Base-by-base conservation (phyloP, 2,329 filamentous ascomycete species). In the Basipetospora sp. region DNA sequence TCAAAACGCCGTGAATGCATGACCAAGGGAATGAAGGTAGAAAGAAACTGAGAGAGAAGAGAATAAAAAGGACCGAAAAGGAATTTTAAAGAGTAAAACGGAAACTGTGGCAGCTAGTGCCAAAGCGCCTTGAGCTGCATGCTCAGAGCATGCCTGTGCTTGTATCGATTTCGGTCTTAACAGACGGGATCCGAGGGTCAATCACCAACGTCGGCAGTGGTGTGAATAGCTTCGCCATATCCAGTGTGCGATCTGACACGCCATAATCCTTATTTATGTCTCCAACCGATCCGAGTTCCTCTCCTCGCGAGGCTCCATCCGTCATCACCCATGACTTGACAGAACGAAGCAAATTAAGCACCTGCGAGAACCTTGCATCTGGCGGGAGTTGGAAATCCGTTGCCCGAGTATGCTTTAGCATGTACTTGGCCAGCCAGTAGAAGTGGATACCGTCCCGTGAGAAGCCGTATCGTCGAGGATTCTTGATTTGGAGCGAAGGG, bases 371-470 rank as follows among this genome's bases (percentile, higher is more conserved):
- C 5, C 75, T 67, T 40, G 64, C 55, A 45, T 81, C 74, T n/a
- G 73, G 59, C 11, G 65, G 55, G 47, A 70, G 57, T 31, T 68
- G 62, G 50, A 73, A 63, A 45, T 77, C 69, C 20, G 62, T 55
- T 10, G 61, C 51, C 18, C 64, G 59, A 14, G 67, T 70, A 42
- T 71, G 70, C 50, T 74, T 71, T 38, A 83, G 57, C 48, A 82
- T 64, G 47, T 73, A 69, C 43, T 70, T 77, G 13, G 75, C 78
- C 30, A 84, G 63, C 66, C 74, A 84, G 58, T 77, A 84, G 52
- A 78, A 84, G 48, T 81, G 77, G 11, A 82, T 70, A 2, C 70
- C 78, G 47, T 84, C 79, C 35, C 77, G 62, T 38, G 74, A 82
- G 53, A 83, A 83, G 1, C 80, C 79, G 45, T 76, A 68, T 13